Evolutionary conservation across 106 monocot species (phyloP), one percentile per base, ranked within the genome.

Genomic region (Amphibolis antarctica): DNA sequence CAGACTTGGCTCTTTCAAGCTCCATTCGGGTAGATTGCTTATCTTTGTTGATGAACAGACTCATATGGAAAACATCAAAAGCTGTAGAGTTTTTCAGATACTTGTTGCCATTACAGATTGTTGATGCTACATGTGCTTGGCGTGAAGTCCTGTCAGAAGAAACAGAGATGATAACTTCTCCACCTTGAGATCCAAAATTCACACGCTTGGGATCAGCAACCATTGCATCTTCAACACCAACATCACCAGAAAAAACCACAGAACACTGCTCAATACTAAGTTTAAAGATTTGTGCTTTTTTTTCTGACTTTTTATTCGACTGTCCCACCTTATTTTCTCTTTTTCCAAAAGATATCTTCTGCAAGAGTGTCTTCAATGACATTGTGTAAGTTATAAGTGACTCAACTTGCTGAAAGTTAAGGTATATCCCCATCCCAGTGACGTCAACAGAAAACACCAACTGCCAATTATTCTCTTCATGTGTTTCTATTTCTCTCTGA

Each of bases 121-220:
- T 73, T 10, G 98, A 75, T 23, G 60, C 57, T 53, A 98, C 77
- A 44, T 58, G 80, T 71, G 98, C 98, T 24, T 31, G 77, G 15
- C 98, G 91, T 42, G 82, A 78, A 24, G 73, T 80, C 47, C 98
- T 91, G 74, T 98, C 82, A 63, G 81, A 71, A 74, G 77, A 84
- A 25, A 73, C 68, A 70, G 42, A 82, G 52, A 91, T 75, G 21
- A 88, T 42, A 29, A 70, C 67, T 71, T 60, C 66, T 65, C 98
- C 98, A 61, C 98, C 91, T 65, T 91, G 86, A 49, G 85, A 91
- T 71, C 98, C 98, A 77, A 76, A 98, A 70, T 98, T 91, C 28
- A 88, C 91, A 51, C 85, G 86, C 63, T 98, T 98, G 44, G 98
- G 91, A 53, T 98, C 98, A 58, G 71, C 63, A 72, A 98, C 77